Evolutionary conservation across 1,284 basidiomycete genomes (phyloP), one percentile per base, ranked within the genome.

Genomic region (Phellinidium pouzarii): DNA sequence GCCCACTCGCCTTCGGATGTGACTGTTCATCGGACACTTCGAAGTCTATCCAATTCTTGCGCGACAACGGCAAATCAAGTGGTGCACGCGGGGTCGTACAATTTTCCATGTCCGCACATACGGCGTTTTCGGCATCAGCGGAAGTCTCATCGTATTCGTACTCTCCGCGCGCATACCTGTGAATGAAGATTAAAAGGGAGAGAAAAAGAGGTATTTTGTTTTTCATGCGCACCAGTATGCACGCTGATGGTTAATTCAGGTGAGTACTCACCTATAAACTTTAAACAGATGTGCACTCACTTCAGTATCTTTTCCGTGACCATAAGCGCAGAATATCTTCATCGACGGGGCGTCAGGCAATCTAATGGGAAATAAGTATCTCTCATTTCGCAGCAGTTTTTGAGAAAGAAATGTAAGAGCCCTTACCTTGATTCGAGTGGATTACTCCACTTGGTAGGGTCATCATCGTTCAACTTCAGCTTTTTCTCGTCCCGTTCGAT

Each of bases 231-330:
- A 84, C 87, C 84, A 89, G 63, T 90, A 90, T 29, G 87, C 90
- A 38, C 87, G 77, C 83, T 87, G 57, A 5, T 26, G 25, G 20
- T 1, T 23, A 19, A 11, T 11, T 49, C 44, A 47, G 27, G 34
- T 27, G 45, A 41, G 34, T 25, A 41, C 48, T n/a, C 11, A 38
- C 4, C 25, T 29, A n/a, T 12, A 6, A 3, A 14, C 12, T 14
- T 29, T 17, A 19, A 6, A 29, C 3, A 26, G n/a, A 36, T 11
- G 20, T 36, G 17, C 6, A 62, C 76, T 62, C 44, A 86, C 87
- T 78, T 97, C 96, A 0, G 96, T 99, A 61, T 94, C 88, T 66
- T 98, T 98, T 19, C 96, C 96, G 59, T 92, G 87, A 0, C 95
- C 96, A 68, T 99, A 98, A 7, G 94, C 78, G 61, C 95, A 98